Conservation (phyloP, 2,329 filamentous ascomycete genomes). For the Trichothecium roseum region DNA sequence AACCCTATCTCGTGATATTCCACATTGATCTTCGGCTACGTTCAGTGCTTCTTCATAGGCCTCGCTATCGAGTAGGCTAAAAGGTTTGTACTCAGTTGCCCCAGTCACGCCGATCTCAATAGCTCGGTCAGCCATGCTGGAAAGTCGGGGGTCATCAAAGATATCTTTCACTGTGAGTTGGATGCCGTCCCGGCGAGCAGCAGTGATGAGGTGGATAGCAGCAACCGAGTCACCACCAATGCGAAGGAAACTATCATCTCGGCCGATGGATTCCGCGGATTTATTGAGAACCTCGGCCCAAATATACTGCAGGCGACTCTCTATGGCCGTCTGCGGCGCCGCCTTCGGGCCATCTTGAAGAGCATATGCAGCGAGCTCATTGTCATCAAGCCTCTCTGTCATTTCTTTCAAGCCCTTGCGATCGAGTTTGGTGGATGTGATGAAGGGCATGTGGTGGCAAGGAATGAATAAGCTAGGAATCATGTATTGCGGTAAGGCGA, state of each 20-base stretch:
- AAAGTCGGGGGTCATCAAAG: conserved; percentile 1
- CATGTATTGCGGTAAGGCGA: conserved; percentile 9
- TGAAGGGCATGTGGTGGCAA: conserved; percentile 6
- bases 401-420: conserved; percentile 1
- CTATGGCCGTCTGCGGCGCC: background rate
- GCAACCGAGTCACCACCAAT: conserved; percentile 9
- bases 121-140: background rate
- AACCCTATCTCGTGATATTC: background rate
- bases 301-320: conserved; percentile 1
- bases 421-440: conserved; percentile 7
- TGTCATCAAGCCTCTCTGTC: background rate
- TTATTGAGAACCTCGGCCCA: conserved; percentile 5
- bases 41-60: no score
- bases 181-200: background rate
- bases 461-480: conserved; percentile 9
- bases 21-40: background rate
- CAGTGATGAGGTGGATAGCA: conserved; percentile 5
- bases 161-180: conserved; percentile 1
- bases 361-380: background rate
- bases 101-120: background rate
- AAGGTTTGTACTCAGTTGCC: background rate
- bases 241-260: conserved; percentile 6
- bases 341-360: background rate
- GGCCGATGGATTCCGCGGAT: conserved; percentile 1
- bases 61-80: background rate